Conservation (phyloP, 495 filamentous ascomycete genomes). For the Hypoxylon cercidicola region DNA sequence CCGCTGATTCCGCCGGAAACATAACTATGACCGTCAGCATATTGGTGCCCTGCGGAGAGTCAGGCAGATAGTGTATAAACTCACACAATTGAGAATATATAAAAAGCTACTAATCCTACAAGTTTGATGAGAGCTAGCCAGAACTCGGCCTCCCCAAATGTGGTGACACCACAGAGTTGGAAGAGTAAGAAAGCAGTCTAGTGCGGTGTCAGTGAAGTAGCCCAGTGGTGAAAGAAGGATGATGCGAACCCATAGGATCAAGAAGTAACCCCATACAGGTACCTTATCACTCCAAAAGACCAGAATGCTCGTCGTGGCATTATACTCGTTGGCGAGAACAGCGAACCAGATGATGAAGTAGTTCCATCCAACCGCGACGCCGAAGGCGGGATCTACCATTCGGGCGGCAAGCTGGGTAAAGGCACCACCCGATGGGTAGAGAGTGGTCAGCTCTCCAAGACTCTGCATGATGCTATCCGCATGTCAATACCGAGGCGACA, state of each 20-base stretch:
- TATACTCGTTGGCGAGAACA: conserved; percentile 67
- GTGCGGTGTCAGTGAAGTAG: conserved; percentile 25
- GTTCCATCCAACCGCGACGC: conserved; percentile 87
- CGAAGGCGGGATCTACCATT: conserved; percentile 79
- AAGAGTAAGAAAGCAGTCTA: conserved; percentile 57
- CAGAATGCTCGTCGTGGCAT: conserved; percentile 68
- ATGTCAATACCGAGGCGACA: conserved; percentile 4
- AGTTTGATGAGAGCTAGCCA: conserved; percentile 73
- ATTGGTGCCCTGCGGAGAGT: conserved; percentile 30
- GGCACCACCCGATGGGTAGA: conserved; percentile 73
- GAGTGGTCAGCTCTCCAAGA: conserved; percentile 74
- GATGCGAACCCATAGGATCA: conserved; percentile 71
- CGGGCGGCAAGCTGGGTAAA: conserved; percentile 71
- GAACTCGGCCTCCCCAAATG: conserved; percentile 73
- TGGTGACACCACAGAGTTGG: conserved; percentile 58
- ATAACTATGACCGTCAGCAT: conserved; percentile 50
- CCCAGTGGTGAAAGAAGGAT: conserved; percentile 1
- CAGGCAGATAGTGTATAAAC: conserved; percentile 44
- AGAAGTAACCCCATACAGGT: conserved; percentile 66
- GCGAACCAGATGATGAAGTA: conserved; percentile 75
- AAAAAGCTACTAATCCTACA: conserved; percentile 72
- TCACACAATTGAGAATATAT: conserved; percentile 72
- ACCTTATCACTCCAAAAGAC: conserved; percentile 66
- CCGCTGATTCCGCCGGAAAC: conserved; percentile 61
- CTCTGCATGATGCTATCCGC: conserved; percentile 64